Base-by-base conservation (phyloP, 2,329 filamentous ascomycete species). In the Akanthomyces muscarius region DNA sequence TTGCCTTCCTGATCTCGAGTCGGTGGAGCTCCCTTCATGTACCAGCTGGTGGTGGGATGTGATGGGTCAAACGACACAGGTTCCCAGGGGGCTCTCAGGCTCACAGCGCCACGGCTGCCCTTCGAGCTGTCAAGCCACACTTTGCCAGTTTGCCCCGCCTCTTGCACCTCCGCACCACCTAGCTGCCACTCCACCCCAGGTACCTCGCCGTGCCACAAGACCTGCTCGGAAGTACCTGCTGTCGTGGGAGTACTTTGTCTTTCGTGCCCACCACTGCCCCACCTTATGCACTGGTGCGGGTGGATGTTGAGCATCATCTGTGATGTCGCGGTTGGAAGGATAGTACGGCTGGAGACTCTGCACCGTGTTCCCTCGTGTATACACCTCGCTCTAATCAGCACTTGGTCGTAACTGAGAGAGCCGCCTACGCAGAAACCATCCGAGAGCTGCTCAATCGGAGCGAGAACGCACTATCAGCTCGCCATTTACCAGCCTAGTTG, bases 1-100 rank as follows among this genome's bases (percentile, higher is more conserved):
- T 62, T 41, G 44, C 51, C 60, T 53, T 14, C 36, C 58, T 42
- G 42, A 42, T 21, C 30, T 61, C 59, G 30, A 61, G 59, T 48
- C 51, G 51, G 51, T 62, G 60, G 60, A 62, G 21, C 60, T 62
- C 60, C 44, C 42, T 54, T 33, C 48, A 45, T 47, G 58, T 54
- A 54, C 41, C 30, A n/a, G 28, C n/a, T 21, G 21, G 16, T 61
- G 41, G 58, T 61, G 28, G 58, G 58, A 25, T 45, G 50, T 47
- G 58, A 36, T 36, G 28, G 50, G 41, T 54, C 50, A 51, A 41
- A 21, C 58, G 30, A 5, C 3, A 11, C 23, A 53, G 38, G 57
- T 33, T 30, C 13, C 13, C 44, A 51, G 47, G 56, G 45, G 30
- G 42, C 30, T 33, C 36, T 41, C 7, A 8, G 33, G 33, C 45